A percentile compares a stretch with the other conserved stretches of the same genome.
phyloP scores from a whole-genome alignment of 495 filamentous ascomycete species.

The Lophiotrema nucula region DNA sequence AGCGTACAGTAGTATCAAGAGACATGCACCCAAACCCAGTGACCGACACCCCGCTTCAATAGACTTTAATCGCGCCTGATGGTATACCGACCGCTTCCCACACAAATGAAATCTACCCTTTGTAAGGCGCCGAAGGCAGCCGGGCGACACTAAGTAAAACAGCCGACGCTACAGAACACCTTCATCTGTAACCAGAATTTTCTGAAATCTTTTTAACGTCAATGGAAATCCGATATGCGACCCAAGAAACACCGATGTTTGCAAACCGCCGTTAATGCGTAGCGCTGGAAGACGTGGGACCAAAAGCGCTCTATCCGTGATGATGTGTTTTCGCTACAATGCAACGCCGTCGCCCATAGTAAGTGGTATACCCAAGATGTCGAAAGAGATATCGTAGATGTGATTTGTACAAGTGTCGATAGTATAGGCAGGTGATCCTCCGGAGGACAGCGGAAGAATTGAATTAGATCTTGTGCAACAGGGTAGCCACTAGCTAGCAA shows the following conservation, averaged over 20 bases:
- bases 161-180: slow-evolving; percentile 31
- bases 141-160: slow-evolving; percentile 28
- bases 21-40: slow-evolving; percentile 32
- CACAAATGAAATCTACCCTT: slow-evolving; percentile 38
- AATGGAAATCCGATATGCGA: slow-evolving; percentile 26
- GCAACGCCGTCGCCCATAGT: slow-evolving; percentile 37
- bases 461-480: slow-evolving; percentile 27
- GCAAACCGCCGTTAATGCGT: slow-evolving; percentile 35
- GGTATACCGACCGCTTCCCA: slow-evolving; percentile 32
- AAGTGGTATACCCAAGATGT: slow-evolving; percentile 38
- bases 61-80: slow-evolving; percentile 30
- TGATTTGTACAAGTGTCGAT: slow-evolving; percentile 39
- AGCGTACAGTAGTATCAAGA: slow-evolving; percentile 34
- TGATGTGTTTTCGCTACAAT: slow-evolving; percentile 30
- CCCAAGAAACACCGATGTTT: slow-evolving; percentile 32
- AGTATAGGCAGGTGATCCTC: slow-evolving; percentile 35
- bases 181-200: slow-evolving; percentile 29
- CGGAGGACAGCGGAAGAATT: slow-evolving; percentile 32
- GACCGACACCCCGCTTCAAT: slow-evolving; percentile 34
- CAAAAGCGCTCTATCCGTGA: slow-evolving; percentile 36
- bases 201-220: slow-evolving; percentile 28
- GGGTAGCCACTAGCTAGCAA: slow-evolving; percentile 39
- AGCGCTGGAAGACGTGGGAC: slow-evolving; percentile 33
- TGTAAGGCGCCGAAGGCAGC: slow-evolving; percentile 15
- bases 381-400: slow-evolving; percentile 34